Percentiles rank a stretch among this genome's conserved stretches.
These are phyloP conservation scores for Rauvolfia tetraphylla DNA, from an alignment of 257 asterid species.

Conservation along the genomic window DNA sequence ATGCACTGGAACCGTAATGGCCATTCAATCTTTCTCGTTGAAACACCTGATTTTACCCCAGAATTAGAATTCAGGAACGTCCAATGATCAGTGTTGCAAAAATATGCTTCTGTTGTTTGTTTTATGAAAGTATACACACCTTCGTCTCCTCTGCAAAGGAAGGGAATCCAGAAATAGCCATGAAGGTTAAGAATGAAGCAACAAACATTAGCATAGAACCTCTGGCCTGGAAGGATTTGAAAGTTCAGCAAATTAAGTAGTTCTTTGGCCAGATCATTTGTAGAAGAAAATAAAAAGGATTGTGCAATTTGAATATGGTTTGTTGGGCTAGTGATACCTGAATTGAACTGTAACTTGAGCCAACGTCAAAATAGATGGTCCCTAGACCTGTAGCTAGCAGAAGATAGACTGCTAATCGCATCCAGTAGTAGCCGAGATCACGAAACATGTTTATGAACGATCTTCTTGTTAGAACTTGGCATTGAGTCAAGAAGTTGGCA, in stretches of 20 bases:
- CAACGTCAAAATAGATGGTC: conserved; percentile 22
- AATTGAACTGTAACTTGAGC: conserved; percentile 16
- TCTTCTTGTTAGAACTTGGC: conserved; percentile 29
- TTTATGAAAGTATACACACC: conserved; percentile 9
- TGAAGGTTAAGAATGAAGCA: conserved; percentile 47
- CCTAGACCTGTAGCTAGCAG: conserved; percentile 18
- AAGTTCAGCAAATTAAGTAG: too few relatives aligned
- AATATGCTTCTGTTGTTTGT: neutral
- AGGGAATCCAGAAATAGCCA: conserved; percentile 56
- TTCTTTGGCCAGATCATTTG: too few relatives aligned
- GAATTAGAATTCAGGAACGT: neutral
- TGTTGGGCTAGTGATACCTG: conserved; percentile 12
- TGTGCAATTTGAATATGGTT: too few relatives aligned
- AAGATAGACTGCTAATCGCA: conserved; percentile 21
- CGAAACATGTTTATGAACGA: conserved; percentile 34
- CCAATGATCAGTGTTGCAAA: neutral
- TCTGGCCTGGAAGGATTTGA: conserved; percentile 27
- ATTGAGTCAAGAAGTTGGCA: conserved; percentile 24
- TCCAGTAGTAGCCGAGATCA: conserved; percentile 34
- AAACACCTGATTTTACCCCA: conserved; percentile 10
- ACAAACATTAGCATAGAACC: conserved; percentile 43
- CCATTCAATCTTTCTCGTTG: conserved; percentile 33
- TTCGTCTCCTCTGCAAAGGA: conserved; percentile 58
- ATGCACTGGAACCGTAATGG: conserved; percentile 26
- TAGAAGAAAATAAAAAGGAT: too few relatives aligned